phyloP scores from a whole-genome alignment of 2,329 filamentous ascomycete species.

The Aspergillus uvarum region DNA sequence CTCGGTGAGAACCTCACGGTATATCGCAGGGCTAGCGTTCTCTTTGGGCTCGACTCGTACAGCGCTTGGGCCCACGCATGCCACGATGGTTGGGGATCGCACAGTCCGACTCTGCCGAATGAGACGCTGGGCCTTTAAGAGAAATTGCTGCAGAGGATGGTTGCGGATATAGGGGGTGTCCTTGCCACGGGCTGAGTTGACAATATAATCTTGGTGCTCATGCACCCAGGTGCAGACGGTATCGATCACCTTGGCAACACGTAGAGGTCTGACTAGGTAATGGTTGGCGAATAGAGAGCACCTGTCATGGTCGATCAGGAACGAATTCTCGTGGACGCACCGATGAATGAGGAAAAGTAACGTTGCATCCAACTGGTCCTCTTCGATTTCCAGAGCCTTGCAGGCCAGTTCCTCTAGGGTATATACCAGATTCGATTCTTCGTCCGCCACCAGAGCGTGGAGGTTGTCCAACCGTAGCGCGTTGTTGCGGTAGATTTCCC shows the following conservation, averaged over 20 bases:
- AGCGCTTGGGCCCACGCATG: constrained; percentile 43
- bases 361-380: constrained; percentile 31
- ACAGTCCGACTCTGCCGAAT: constrained; percentile 43
- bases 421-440: constrained; percentile 33
- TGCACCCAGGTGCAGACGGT: constrained; percentile 58
- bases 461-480: constrained; percentile 36
- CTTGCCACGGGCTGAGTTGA: constrained; percentile 29
- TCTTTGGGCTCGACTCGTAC: constrained; percentile 29
- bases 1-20: constrained; percentile 35
- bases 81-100: constrained; percentile 45
- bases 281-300: constrained; percentile 35
- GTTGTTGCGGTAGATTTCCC: constrained; percentile 37
- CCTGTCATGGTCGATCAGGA: constrained; percentile 36
- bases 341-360: constrained; percentile 39
- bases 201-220: constrained; percentile 45
- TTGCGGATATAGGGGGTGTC: constrained; percentile 25
- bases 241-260: constrained; percentile 50
- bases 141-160: constrained; percentile 45
- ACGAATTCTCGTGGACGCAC: constrained; percentile 31
- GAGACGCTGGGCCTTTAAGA: constrained; percentile 45
- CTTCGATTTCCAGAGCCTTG: constrained; percentile 33
- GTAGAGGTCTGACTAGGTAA: constrained; percentile 54
- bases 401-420: constrained; percentile 40
- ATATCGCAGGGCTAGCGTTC: constrained; percentile 28
- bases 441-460: constrained; percentile 40